Evolutionary conservation across 2,329 filamentous ascomycete genomes (phyloP).

Genomic region (Calonectria pseudoturangicola): DNA sequence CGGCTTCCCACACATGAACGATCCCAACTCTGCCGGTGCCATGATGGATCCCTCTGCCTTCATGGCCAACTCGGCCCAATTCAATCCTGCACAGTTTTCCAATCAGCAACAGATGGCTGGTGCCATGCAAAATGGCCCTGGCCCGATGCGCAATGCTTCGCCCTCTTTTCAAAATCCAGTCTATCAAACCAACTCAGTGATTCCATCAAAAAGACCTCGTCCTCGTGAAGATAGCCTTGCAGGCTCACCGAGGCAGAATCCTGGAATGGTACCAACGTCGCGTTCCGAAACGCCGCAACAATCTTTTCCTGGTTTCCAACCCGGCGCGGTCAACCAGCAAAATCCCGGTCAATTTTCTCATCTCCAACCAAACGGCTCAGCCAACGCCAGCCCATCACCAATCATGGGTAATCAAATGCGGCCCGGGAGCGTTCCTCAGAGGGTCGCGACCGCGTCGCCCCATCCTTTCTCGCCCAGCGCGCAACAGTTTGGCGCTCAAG

Average conservation of each 20-base stretch:
- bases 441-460: constrained; percentile 93
- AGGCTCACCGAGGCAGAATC: constrained; percentile 86
- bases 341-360: constrained; percentile 85
- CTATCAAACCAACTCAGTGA: constrained; percentile 89
- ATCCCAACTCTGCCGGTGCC: constrained; percentile 72
- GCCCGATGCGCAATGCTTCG: constrained; percentile 87
- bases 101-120: constrained; percentile 73
- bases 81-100: constrained; percentile 76
- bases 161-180: constrained; percentile 84
- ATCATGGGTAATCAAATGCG: constrained; percentile 90
- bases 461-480: constrained; percentile 89
- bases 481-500: constrained; percentile 82
- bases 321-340: constrained; percentile 76
- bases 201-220: constrained; percentile 91
- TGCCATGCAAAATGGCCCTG: constrained; percentile 85
- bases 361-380: constrained; percentile 85
- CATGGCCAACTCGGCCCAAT: constrained; percentile 76
- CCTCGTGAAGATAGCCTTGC: constrained; percentile 89
- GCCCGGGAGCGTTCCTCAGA: constrained; percentile 81
- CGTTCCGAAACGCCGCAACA: constrained; percentile 93
- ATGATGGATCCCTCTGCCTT: constrained; percentile 81
- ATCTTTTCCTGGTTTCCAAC: constrained; percentile 82
- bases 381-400: constrained; percentile 92
- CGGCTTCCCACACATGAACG: constrained; percentile 79
- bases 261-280: constrained; percentile 84